Evolutionary conservation across 164 flowering plant genomes (phyloP).

Genomic region (Taxillus chinensis): DNA sequence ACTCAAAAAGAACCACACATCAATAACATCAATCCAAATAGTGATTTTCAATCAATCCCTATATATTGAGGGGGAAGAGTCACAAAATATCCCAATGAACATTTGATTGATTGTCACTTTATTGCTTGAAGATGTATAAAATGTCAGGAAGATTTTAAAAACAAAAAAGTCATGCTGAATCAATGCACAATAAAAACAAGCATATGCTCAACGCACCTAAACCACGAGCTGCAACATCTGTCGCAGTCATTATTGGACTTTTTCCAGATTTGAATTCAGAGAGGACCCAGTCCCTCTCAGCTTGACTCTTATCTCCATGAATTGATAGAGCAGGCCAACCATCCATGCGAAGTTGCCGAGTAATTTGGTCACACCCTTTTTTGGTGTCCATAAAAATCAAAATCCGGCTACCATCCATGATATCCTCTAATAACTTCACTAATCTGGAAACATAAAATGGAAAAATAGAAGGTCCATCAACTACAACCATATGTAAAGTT

Average conservation of each 20-base stretch:
- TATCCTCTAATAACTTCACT: slow-evolving; percentile 89
- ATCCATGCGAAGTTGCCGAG: slow-evolving; percentile 97
- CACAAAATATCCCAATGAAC: too few relatives aligned
- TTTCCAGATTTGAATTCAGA: slow-evolving; percentile 96
- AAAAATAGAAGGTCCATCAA: neutral
- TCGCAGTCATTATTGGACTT: slow-evolving; percentile 97
- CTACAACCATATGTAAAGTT: neutral
- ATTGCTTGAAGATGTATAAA: too few relatives aligned
- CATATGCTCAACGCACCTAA: slow-evolving; percentile 42
- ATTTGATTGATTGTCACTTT: too few relatives aligned
- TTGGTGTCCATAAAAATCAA: slow-evolving; percentile 97
- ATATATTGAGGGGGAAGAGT: too few relatives aligned
- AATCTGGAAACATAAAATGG: slow-evolving; percentile 30
- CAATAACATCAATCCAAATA: too few relatives aligned
- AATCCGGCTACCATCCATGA: slow-evolving; percentile 98
- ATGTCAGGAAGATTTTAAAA: too few relatives aligned
- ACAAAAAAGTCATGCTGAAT: neutral
- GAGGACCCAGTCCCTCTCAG: slow-evolving; percentile 98
- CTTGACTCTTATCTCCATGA: slow-evolving; percentile 98
- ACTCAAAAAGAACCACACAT: too few relatives aligned
- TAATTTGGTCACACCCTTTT: slow-evolving; percentile 92
- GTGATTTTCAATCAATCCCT: too few relatives aligned
- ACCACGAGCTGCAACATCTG: slow-evolving; percentile 99
- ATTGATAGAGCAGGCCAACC: slow-evolving; percentile 99
- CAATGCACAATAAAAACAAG: neutral